Percentiles rank a stretch among this genome's conserved stretches.
Conservation (phyloP, 1,284 basidiomycete species). For the Puccinia coronata region DNA sequence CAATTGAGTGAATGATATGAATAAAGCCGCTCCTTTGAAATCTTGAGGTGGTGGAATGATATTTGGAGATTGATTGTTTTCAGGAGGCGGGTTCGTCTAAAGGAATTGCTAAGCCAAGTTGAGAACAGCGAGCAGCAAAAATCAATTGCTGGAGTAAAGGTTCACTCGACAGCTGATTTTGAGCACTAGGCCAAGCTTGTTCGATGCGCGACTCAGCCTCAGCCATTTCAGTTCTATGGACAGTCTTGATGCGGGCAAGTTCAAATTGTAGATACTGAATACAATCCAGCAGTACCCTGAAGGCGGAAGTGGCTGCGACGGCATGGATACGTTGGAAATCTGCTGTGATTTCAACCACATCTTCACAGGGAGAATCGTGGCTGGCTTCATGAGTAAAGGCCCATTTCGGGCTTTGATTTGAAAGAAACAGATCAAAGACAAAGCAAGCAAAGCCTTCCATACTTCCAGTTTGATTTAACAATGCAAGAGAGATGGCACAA, state of each 20-base stretch:
- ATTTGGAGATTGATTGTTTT: not conserved
- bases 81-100: slow-evolving; percentile 24
- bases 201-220: slow-evolving; percentile 29
- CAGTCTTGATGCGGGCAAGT: slow-evolving; percentile 28
- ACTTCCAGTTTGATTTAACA: not conserved
- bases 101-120: slow-evolving; percentile 33
- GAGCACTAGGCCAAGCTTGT: slow-evolving; percentile 21
- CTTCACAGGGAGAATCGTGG: not conserved
- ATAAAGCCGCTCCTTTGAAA: slow-evolving; percentile 22
- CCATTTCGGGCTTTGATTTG: slow-evolving; percentile 24
- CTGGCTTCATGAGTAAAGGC: slow-evolving; percentile 1
- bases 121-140: slow-evolving; percentile 22
- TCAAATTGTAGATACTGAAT: slow-evolving; percentile 31
- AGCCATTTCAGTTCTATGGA: slow-evolving; percentile 28
- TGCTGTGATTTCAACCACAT: slow-evolving; percentile 19
- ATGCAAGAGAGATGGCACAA: slow-evolving; percentile 29
- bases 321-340: slow-evolving; percentile 35
- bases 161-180: slow-evolving; percentile 2
- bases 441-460: slow-evolving; percentile 18
- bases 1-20: slow-evolving; percentile 26
- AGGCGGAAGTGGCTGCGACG: slow-evolving; percentile 35
- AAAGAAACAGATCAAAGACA: too few relatives aligned
- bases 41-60: not conserved
- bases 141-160: slow-evolving; percentile 28
- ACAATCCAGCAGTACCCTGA: slow-evolving; percentile 33